Conservation (phyloP, 305 asterid species). For the Striga hermonthica region DNA sequence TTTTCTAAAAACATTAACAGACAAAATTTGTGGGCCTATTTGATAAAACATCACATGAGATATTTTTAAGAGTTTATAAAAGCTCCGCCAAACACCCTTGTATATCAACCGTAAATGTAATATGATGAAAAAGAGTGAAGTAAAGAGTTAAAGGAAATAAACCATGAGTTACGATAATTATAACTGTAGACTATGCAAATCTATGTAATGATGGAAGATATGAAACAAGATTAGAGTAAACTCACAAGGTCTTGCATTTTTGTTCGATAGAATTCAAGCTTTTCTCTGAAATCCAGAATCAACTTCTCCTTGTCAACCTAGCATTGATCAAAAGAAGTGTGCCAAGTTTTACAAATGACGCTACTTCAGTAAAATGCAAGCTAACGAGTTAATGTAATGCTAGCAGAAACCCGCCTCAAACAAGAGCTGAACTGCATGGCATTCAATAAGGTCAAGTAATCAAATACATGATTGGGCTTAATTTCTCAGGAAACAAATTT, state of each 20-base stretch:
- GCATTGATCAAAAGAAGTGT: conserved; percentile 35
- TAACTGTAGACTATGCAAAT: too few relatives aligned
- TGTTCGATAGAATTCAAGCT: conserved; percentile 81
- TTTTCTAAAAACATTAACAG: too few relatives aligned
- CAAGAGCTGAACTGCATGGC: conserved; percentile 12
- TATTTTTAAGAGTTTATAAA: too few relatives aligned
- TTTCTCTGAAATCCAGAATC: conserved; percentile 85
- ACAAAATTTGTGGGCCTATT: too few relatives aligned
- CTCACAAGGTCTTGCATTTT: conserved; percentile 98
- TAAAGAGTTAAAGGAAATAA: too few relatives aligned
- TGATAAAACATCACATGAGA: too few relatives aligned
- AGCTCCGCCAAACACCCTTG: too few relatives aligned
- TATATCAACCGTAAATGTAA: too few relatives aligned
- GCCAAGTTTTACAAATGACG: conserved; percentile 25
- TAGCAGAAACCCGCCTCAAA: background rate
- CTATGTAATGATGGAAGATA: background rate
- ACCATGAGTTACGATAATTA: too few relatives aligned
- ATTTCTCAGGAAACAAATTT: too few relatives aligned
- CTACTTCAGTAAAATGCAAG: conserved; percentile 22
- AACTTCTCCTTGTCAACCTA: conserved; percentile 73
- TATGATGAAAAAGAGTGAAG: too few relatives aligned
- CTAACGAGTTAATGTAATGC: conserved; percentile 6
- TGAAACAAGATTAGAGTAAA: conserved; percentile 18
- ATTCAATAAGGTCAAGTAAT: conserved; percentile 17
- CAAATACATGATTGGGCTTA: background rate